Evolutionary conservation across 2,329 filamentous ascomycete species (phyloP).

Genomic region (Hortaea werneckii): DNA sequence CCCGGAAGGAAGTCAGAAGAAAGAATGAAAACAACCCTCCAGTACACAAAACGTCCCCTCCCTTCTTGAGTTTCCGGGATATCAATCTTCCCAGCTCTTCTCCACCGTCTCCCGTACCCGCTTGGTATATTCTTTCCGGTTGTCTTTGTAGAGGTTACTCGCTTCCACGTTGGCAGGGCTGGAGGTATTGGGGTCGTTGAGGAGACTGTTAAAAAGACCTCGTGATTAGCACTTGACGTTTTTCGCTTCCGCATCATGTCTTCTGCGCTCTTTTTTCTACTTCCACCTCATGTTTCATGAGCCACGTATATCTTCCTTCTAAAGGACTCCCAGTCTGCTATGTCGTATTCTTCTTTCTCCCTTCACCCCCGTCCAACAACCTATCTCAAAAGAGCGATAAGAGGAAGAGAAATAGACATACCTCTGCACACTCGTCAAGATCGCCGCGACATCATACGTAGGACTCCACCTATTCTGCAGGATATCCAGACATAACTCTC

Average conservation of each 20-base stretch:
- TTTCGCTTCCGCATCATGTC: background rate
- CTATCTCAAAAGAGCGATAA: background rate
- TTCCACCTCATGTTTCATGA: background rate
- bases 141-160: slow-evolving; percentile 96
- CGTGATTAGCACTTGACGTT: slow-evolving; percentile 2
- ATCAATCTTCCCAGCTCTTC: slow-evolving; percentile 94
- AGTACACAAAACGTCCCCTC: too few relatives aligned
- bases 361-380: background rate
- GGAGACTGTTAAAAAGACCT: slow-evolving; percentile 48
- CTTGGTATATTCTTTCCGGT: slow-evolving; percentile 92
- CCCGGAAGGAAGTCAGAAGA: too few relatives aligned
- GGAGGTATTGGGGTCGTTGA: slow-evolving; percentile 98
- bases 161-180: slow-evolving; percentile 97
- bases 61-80: background rate
- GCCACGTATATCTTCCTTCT: background rate
- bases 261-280: background rate
- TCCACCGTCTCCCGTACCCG: slow-evolving; percentile 92
- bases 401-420: too few relatives aligned
- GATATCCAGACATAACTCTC: slow-evolving; percentile 93
- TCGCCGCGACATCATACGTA: slow-evolving; percentile 94
- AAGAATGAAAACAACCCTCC: too few relatives aligned
- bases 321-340: background rate
- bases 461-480: slow-evolving; percentile 97
- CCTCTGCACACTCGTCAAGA: slow-evolving; percentile 97
- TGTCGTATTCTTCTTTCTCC: too few relatives aligned